These are phyloP conservation scores for Aspergillus transmontanensis DNA, from an alignment of 2,329 filamentous ascomycete species.

Conservation along the genomic window DNA sequence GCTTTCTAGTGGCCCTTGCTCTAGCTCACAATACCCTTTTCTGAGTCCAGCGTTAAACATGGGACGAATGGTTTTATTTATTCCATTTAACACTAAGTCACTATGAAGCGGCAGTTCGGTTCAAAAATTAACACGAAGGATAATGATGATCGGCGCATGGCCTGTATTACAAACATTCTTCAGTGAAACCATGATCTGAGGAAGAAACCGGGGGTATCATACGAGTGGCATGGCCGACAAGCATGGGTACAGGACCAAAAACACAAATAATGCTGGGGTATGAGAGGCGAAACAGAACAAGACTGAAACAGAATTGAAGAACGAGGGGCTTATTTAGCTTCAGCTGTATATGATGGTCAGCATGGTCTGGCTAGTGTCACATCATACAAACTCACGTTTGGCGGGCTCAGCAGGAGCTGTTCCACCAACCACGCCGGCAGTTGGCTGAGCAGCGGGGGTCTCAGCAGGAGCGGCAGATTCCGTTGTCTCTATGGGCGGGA, in stretches of 20 bases:
- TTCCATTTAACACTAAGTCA: not conserved
- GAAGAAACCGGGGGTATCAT: conserved; percentile 24
- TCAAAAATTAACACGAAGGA: not conserved
- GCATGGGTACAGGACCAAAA: conserved; percentile 12
- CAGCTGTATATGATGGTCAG: conserved; percentile 13
- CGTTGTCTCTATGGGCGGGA: conserved; percentile 1
- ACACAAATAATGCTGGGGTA: conserved; percentile 19
- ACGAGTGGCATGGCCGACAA: not conserved
- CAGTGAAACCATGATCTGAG: conserved; percentile 2
- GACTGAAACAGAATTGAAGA: not conserved
- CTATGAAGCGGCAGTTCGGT: not conserved
- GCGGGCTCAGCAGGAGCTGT: not conserved
- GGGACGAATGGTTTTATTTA: not conserved
- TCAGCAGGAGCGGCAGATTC: conserved; percentile 10
- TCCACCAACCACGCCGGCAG: not conserved
- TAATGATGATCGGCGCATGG: not conserved
- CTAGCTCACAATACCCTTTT: conserved; percentile 14
- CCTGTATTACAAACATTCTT: conserved; percentile 2
- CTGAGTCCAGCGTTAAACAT: not conserved
- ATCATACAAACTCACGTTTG: not conserved
- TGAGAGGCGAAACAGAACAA: conserved; percentile 13
- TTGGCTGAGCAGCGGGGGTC: conserved; percentile 10
- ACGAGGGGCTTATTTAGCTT: conserved; percentile 11
- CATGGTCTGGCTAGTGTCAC: not conserved
- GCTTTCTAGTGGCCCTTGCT: not conserved